Conservation (phyloP, 805 yeast species). For the Peterozyma toletana region DNA sequence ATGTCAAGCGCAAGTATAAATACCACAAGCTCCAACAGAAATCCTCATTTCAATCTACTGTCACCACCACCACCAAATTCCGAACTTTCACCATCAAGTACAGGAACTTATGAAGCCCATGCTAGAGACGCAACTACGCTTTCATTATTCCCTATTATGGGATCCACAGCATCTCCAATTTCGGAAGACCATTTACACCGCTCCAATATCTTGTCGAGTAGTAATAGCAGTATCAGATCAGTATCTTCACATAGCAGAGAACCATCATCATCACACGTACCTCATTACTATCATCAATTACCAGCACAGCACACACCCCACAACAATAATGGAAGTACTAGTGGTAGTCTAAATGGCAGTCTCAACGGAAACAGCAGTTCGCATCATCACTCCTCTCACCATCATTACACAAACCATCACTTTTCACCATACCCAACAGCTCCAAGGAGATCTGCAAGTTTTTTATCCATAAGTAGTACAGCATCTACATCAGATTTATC, state of each 20-base stretch:
- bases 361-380: not conserved
- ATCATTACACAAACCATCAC: conserved; percentile 1
- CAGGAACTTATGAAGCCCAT: not conserved
- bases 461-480: conserved; percentile 2
- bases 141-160: not conserved
- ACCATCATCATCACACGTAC: conserved; percentile 1
- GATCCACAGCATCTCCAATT: not conserved
- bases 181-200: not conserved
- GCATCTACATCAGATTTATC: not conserved
- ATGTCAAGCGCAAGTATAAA: not conserved
- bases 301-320: conserved; percentile 1
- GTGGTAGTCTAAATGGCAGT: not conserved
- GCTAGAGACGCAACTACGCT: not conserved
- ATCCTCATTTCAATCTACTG: not conserved
- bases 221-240: too few species aligned
- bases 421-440: conserved; percentile 6
- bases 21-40: not conserved
- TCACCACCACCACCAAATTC: not conserved
- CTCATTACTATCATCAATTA: conserved; percentile 8
- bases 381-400: conserved; percentile 4
- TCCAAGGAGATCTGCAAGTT: conserved; percentile 4
- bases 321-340: not conserved
- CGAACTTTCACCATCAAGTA: not conserved
- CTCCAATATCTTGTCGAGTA: too few species aligned
- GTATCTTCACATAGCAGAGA: too few species aligned